Percentiles rank a stretch among this genome's conserved stretches.
These are phyloP conservation scores for Phytophthora fragariae DNA, from an alignment of 352 stramenopile species.

Conservation along the genomic window DNA sequence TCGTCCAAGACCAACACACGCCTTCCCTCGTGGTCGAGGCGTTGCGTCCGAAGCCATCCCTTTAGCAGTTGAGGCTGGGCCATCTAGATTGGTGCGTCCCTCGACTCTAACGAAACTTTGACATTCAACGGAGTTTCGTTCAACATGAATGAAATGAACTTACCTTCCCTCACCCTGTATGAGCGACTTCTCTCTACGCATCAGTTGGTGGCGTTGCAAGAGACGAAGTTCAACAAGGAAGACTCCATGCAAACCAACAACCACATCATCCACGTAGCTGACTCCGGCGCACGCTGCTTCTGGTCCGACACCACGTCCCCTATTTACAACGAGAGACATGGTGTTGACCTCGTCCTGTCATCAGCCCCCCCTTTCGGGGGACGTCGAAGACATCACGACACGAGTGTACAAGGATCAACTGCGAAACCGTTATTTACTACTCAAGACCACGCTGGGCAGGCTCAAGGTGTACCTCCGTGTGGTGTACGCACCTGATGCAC, in stretches of 20 bases:
- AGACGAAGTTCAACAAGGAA: conserved; percentile 28
- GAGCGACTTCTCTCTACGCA: conserved; percentile 24
- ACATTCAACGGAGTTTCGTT: conserved; percentile 23
- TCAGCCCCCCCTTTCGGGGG: conserved; percentile 16
- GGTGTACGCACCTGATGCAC: conserved; percentile 24
- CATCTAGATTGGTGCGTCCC: conserved; percentile 4
- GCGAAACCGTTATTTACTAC: conserved; percentile 25
- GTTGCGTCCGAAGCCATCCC: not conserved
- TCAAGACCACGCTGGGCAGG: conserved; percentile 5
- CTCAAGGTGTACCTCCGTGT: conserved; percentile 8
- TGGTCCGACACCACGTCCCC: conserved; percentile 23
- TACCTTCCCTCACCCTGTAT: not conserved
- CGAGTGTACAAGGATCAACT: conserved; percentile 11
- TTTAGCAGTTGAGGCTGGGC: not conserved
- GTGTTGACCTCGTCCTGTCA: conserved; percentile 15
- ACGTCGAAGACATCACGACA: conserved; percentile 16
- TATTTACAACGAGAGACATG: conserved; percentile 19
- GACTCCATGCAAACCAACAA: conserved; percentile 25
- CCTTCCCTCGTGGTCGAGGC: not conserved
- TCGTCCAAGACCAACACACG: conserved; percentile 1
- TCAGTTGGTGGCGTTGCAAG: conserved; percentile 21
- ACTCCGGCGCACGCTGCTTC: conserved; percentile 27
- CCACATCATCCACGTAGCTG: conserved; percentile 12
- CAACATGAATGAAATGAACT: conserved; percentile 29
- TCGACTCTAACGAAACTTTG: conserved; percentile 21